These are phyloP conservation scores for Crotalaria pallida DNA, from an alignment of 306 rosid species.

Conservation along the genomic window DNA sequence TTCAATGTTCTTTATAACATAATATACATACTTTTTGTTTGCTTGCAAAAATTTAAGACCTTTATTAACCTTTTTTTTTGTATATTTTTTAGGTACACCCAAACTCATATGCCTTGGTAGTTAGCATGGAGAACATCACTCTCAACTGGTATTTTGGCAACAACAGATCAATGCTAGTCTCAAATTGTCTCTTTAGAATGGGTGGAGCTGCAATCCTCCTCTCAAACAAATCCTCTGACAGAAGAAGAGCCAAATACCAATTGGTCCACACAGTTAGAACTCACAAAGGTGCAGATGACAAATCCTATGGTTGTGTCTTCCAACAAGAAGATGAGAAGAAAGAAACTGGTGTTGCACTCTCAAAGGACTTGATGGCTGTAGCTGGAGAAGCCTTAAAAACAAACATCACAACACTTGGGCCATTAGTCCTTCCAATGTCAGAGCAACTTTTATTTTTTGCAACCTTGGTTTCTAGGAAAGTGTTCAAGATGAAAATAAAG, in stretches of 20 bases:
- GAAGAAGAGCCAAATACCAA: slow-evolving; percentile 67
- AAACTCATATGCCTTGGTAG: slow-evolving; percentile 78
- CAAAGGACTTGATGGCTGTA: slow-evolving; percentile 76
- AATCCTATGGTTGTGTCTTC: slow-evolving; percentile 51
- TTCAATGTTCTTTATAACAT: not conserved
- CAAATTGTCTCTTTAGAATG: slow-evolving; percentile 79
- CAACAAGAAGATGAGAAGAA: slow-evolving; percentile 65
- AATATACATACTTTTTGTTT: not conserved
- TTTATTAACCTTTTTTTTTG: not conserved
- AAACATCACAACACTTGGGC: slow-evolving; percentile 82
- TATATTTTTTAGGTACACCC: slow-evolving; percentile 47
- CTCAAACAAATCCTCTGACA: slow-evolving; percentile 51
- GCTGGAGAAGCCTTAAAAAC: slow-evolving; percentile 84
- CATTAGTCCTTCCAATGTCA: slow-evolving; percentile 83
- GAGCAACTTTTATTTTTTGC: slow-evolving; percentile 65
- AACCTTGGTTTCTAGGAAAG: slow-evolving; percentile 54
- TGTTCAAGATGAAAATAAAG: slow-evolving; percentile 61
- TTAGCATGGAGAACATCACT: slow-evolving; percentile 88
- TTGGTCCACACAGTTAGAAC: slow-evolving; percentile 71
- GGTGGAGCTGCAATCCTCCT: slow-evolving; percentile 78
- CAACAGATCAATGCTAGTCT: slow-evolving; percentile 70
- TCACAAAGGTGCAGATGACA: slow-evolving; percentile 73
- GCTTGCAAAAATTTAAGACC: not conserved
- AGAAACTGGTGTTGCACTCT: slow-evolving; percentile 57
- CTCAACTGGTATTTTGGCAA: slow-evolving; percentile 84